Evolutionary conservation across 2,329 filamentous ascomycete genomes (phyloP).

Genomic region (Cladosporium phlei): DNA sequence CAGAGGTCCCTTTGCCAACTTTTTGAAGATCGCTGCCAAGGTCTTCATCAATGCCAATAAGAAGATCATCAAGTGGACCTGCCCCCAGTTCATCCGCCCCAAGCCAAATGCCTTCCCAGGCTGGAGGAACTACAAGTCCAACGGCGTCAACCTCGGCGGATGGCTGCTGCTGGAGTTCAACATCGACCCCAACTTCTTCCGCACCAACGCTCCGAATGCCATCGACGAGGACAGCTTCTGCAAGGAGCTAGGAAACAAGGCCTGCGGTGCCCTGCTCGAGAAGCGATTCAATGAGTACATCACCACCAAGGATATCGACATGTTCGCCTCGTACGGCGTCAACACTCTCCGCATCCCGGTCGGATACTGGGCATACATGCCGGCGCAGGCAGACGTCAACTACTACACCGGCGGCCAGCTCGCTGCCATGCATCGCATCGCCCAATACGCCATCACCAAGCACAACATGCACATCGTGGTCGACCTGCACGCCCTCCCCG

Average conservation of each 20-base stretch:
- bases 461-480: slow-evolving; percentile 32
- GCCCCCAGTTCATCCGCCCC: not conserved
- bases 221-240: not conserved
- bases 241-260: not conserved
- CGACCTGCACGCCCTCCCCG: slow-evolving; percentile 26
- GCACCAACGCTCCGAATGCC: slow-evolving; percentile 3
- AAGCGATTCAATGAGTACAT: not conserved
- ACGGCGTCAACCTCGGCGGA: slow-evolving; percentile 10
- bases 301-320: slow-evolving; percentile 28
- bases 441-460: slow-evolving; percentile 31
- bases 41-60: not conserved
- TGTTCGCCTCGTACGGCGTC: slow-evolving; percentile 27
- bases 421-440: slow-evolving; percentile 25
- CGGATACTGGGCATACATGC: not conserved
- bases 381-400: not conserved
- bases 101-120: not conserved
- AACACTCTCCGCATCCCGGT: slow-evolving; percentile 29
- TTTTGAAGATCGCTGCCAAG: not conserved
- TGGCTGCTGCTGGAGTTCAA: slow-evolving; percentile 17
- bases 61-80: not conserved
- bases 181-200: slow-evolving; percentile 16
- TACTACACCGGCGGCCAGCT: not conserved
- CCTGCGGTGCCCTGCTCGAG: not conserved
- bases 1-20: not conserved
- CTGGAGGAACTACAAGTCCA: not conserved